Conservation (phyloP, 352 stramenopile species). For the Globisporangium abappressorium region DNA sequence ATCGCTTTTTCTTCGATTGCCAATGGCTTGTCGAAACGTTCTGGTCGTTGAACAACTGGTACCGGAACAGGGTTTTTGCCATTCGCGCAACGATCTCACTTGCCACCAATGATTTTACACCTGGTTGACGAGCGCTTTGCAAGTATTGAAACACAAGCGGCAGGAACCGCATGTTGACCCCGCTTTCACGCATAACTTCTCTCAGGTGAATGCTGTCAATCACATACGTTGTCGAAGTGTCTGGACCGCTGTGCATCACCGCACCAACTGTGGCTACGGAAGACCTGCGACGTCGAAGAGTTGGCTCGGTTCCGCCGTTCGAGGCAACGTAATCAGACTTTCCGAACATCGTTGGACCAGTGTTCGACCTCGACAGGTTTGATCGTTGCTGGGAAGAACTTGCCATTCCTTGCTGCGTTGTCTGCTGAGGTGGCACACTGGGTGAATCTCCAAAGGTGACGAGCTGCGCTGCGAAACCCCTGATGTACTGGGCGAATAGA, state of each 20-base stretch:
- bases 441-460: constrained; percentile 58
- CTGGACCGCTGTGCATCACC: constrained; percentile 18
- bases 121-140: constrained; percentile 38
- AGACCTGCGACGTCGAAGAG: constrained; percentile 26
- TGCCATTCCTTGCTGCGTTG: background rate
- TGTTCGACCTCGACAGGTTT: constrained; percentile 15
- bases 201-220: constrained; percentile 65
- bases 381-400: background rate
- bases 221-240: constrained; percentile 53
- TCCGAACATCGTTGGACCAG: constrained; percentile 3
- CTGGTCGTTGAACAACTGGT: constrained; percentile 51
- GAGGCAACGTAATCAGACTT: background rate
- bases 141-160: constrained; percentile 62
- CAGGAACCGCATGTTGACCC: constrained; percentile 68
- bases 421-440: background rate
- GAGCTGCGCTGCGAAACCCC: constrained; percentile 49
- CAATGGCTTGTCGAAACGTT: constrained; percentile 40
- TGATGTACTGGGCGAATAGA: constrained; percentile 52
- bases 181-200: constrained; percentile 50
- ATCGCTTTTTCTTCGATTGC: constrained; percentile 47
- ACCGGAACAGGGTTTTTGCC: constrained; percentile 74
- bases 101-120: constrained; percentile 54
- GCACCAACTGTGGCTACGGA: constrained; percentile 38
- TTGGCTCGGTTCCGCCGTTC: background rate
- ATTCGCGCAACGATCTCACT: constrained; percentile 67